phyloP scores from a whole-genome alignment of 2,329 filamentous ascomycete species.

The Colletotrichum destructivum region DNA sequence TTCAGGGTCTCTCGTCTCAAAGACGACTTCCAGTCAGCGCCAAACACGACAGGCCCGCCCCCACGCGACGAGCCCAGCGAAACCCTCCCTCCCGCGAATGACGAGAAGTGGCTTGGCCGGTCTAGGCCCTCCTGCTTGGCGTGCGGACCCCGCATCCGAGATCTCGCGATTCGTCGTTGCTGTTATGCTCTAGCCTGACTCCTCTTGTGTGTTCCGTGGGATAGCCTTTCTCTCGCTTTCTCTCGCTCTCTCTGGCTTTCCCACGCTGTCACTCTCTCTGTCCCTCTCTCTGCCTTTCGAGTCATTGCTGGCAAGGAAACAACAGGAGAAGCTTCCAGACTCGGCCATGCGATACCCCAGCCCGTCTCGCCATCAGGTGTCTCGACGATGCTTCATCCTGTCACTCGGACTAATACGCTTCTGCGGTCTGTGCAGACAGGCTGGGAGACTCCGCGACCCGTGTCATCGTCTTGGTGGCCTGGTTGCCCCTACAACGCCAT shows the following conservation, averaged over 20 bases:
- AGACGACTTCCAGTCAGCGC: constrained; percentile 28
- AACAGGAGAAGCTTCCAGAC: neutral
- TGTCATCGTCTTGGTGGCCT: neutral
- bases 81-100: constrained; percentile 51
- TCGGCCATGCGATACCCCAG: constrained; percentile 44
- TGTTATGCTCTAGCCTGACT: constrained; percentile 54
- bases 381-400: neutral
- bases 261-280: too few species aligned
- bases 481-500: neutral
- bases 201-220: constrained; percentile 46
- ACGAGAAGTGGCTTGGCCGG: constrained; percentile 46
- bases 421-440: too few species aligned
- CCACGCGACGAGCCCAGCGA: constrained; percentile 59
- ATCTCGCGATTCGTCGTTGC: constrained; percentile 50
- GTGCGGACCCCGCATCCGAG: constrained; percentile 54
- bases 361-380: constrained; percentile 43
- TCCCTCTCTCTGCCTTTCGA: neutral
- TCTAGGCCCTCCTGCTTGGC: constrained; percentile 55
- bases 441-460: neutral
- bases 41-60: constrained; percentile 56
- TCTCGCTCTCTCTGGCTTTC: too few species aligned
- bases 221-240: constrained; percentile 51
- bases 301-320: constrained; percentile 42
- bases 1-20: constrained; percentile 52
- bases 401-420: neutral